Base-by-base conservation (phyloP, 208 protist genomes). In the Leptomonas seymouri region DNA sequence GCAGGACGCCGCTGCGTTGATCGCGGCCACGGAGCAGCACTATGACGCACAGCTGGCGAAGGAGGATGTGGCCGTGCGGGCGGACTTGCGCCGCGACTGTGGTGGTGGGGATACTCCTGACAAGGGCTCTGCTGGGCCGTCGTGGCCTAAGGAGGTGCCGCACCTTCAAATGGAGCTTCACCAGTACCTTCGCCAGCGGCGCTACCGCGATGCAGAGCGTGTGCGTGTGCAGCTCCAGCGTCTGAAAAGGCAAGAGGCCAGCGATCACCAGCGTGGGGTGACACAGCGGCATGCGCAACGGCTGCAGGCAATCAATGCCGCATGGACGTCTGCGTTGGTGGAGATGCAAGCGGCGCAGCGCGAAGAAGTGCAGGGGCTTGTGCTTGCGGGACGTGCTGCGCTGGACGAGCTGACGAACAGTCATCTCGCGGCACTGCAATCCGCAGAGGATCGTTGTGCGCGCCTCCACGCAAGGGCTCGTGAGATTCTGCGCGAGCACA, bases 201-300 rank as follows among this genome's bases (percentile, higher is more conserved):
- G 76, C 66, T 87, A 85, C 67, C 50, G 68, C 21, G 75, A 90
- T 1, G 81, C 80, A 21, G 78, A 84, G 60, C 62, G 45, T 0
- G 53, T 76, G 44, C 63, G 76, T 49, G 70, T 27, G 15, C 58
- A 82, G 51, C 63, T 90, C 23, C 23, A 34, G 23, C 56, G 57
- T 20, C 42, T 80, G 1, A 71, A 83, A 44, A 55, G 49, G 42
- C 74, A 80, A 56, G 79, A 86, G 56, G 27, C 54, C 9, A 34
- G 48, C 28, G 58, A 67, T 18, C 79, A 80, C 23, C 57, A 79
- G 20, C 73, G 56, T 11, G 27, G 48, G 5, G 18, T 77, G 42
- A 67, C 70, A 28, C 68, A 53, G 21, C 76, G 45, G 30, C 45
- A 88, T 5, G 42, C 56, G 14, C 69, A 74, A 34, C 71, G 71